Evolutionary conservation across 1,284 basidiomycete genomes (phyloP), one percentile per base, ranked within the genome.

Genomic region (Volvariella surrecta): DNA sequence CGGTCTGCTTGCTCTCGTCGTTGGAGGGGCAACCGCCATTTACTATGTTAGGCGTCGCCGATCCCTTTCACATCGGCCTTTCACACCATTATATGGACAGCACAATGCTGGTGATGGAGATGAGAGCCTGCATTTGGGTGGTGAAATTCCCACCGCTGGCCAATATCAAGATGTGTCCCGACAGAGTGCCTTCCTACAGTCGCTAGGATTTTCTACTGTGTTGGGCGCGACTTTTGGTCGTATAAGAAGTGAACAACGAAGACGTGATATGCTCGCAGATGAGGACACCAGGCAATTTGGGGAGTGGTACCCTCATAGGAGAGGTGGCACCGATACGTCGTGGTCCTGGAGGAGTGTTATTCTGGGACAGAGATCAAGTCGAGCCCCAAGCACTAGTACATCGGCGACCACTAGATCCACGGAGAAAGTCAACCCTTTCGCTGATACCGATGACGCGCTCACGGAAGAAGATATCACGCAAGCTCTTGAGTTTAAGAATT

Each of bases 191-290:
- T n/a, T 35, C 8, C 18, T 35, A 15, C 8, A 35, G 6, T 50
- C 52, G 13, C 15, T 35, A n/a, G 34, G 34, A 8, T 16, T 35
- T 8, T 7, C 34, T 6, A 8, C 6, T n/a, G n/a, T 35, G 7
- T 35, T 35, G 8, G 18, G 30, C 30, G 15, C 30, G 9, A 31
- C 30, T 15, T 31, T 31, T 31, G 30, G 34, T 35, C 7, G 34
- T n/a, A 19, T 35, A 6, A 6, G 34, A 15, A 19, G 6, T 15
- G n/a, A 35, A 19, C 34, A 9, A 3, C 10, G 62, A 47, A 63
- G 82, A 28, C 67, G 71, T 21, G 83, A 88, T 55, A 87, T 88
- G 75, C 70, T 88, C 28, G 83, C 76, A 1, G 83, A 88, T 47
- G 84, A 88, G 59, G 84, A 88, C 53, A 68, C 71, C 1, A 64